A percentile compares a stretch with the other conserved stretches of the same genome.
These are phyloP conservation scores for Selaginella tamariscina DNA, from an alignment of 75 land plant species.

Conservation along the genomic window DNA sequence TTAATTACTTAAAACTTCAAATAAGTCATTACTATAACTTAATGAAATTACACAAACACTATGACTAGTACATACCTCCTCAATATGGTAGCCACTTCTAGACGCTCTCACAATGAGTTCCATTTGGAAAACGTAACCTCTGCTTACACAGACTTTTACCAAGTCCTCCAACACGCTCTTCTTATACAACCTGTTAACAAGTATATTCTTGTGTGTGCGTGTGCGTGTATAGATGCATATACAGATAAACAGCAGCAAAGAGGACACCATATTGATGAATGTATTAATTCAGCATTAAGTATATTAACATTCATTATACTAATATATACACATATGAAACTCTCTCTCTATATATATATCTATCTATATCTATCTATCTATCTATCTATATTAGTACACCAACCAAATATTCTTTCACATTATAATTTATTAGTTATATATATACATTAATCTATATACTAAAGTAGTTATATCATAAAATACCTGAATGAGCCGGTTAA, in stretches of 20 bases:
- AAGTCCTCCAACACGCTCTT: conserved; percentile 72
- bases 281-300: too few species aligned
- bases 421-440: too few species aligned
- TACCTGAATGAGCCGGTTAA: conserved; percentile 93
- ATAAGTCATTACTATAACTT: neutral
- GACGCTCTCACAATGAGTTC: conserved; percentile 95
- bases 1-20: neutral
- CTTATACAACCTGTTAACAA: conserved; percentile 53
- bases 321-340: too few species aligned
- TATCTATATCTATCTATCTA: too few species aligned
- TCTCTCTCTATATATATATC: too few species aligned
- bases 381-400: too few species aligned
- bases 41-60: neutral
- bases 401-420: too few species aligned
- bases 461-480: neutral
- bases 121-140: conserved; percentile 98
- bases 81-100: conserved; percentile 66
- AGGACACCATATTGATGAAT: too few species aligned
- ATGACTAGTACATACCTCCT: conserved; percentile 49
- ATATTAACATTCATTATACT: too few species aligned
- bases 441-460: too few species aligned
- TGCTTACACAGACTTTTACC: conserved; percentile 63
- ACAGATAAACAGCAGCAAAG: too few species aligned
- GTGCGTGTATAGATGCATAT: too few species aligned
- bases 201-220: neutral